Base-by-base conservation (phyloP, 345 rosid genomes). In the Streptanthus diversifolius region DNA sequence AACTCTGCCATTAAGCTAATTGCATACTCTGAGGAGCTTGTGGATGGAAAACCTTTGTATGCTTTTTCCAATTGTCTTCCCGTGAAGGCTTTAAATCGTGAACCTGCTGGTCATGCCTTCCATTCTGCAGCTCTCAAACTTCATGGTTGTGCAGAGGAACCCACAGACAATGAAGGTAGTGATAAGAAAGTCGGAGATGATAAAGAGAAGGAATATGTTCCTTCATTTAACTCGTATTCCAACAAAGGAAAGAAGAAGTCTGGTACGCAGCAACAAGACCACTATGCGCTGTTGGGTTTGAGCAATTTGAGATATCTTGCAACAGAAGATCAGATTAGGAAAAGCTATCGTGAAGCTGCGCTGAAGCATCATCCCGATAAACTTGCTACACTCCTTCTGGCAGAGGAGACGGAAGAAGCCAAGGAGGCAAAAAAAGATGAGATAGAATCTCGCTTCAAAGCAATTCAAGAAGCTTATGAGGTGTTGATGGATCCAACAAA, bases 311-410 rank as follows among this genome's bases (percentile, higher is more conserved):
- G 99, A 66, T 95, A 95, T 62, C 98, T 95, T 79, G 97, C 98
- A n/a, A 88, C 97, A 1, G 98, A 95, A 80, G 99, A 95, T 67
- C 99, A 92, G 86, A 95, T 95, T 45, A 86, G 90, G 71, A 92
- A 83, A 80, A 85, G 89, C 52, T 95, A 92, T 45, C 89, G 96
- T 12, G 98, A 95, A 79, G 91, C 93, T 63, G 99, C 99, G 14
- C 39, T 95, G 86, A 87, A 84, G 88, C 82, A 90, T 80, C 99
- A 92, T 79, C 97, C 98, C 2, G 99, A 95, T 83, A 95, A 95
- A 78, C 92, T 88, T 18, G 97, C 95, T 47, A 81, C 88, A 21
- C 84, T 92, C 63, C 92, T 95, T 80, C 86, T 95, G 45, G 82
- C 87, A 1, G 99, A 90, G 84, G 95, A 85, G 78, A 87, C 88